These are phyloP conservation scores for Ramularia collo-cygni DNA, from an alignment of 2,329 filamentous ascomycete genomes.

Conservation along the genomic window DNA sequence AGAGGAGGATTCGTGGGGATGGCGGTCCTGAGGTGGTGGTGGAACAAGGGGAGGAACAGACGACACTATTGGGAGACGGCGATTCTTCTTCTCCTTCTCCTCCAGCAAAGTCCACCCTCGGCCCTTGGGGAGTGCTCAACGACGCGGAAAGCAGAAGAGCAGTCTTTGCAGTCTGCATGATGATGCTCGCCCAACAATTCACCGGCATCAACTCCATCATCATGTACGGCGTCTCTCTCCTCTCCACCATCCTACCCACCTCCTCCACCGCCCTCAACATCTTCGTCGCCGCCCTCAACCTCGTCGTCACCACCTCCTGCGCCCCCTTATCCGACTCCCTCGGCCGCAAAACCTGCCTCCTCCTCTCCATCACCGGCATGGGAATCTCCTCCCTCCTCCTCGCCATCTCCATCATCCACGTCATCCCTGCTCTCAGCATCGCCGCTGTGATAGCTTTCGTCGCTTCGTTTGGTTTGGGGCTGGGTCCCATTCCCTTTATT, in stretches of 20 bases:
- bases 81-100: slow-evolving; percentile 1
- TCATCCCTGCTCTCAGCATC: slow-evolving; percentile 68
- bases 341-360: slow-evolving; percentile 77
- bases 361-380: slow-evolving; percentile 79
- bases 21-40: slow-evolving; percentile 85
- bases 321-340: slow-evolving; percentile 81
- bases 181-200: slow-evolving; percentile 90
- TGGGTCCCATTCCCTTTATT: slow-evolving; percentile 93
- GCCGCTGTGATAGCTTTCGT: slow-evolving; percentile 80
- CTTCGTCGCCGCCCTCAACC: slow-evolving; percentile 77
- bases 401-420: slow-evolving; percentile 70
- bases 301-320: slow-evolving; percentile 72
- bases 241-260: slow-evolving; percentile 72
- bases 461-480: slow-evolving; percentile 77
- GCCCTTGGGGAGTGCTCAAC: slow-evolving; percentile 51
- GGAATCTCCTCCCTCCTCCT: slow-evolving; percentile 69
- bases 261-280: slow-evolving; percentile 81
- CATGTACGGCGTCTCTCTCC: slow-evolving; percentile 93
- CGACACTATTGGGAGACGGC: slow-evolving; percentile 53
- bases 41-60: slow-evolving; percentile 55
- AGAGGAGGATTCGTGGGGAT: slow-evolving; percentile 62
- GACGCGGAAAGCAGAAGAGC: slow-evolving; percentile 69
- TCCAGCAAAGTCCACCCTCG: slow-evolving; percentile 29
- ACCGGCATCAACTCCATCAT: slow-evolving; percentile 93
- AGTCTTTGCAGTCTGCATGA: slow-evolving; percentile 79